Evolutionary conservation across 768 basidiomycete species (phyloP).

Genomic region (Crassisporium funariophilum): DNA sequence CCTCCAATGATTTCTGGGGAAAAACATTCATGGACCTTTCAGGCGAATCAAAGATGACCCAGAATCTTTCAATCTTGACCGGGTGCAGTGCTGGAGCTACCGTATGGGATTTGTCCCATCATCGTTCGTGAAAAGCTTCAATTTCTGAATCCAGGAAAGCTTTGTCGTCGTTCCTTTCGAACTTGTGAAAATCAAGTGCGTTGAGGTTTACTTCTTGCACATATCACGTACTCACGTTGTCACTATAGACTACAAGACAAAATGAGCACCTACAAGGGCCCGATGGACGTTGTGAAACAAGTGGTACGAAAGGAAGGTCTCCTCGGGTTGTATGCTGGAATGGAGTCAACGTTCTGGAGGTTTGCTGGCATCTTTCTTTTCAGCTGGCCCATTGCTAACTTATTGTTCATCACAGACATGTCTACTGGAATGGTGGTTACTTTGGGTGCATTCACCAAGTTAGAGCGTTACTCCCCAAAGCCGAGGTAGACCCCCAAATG

Average conservation of each 20-base stretch:
- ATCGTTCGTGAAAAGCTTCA: too few species aligned
- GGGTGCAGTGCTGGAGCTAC: slow-evolving; percentile 96
- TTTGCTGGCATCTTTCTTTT: slow-evolving; percentile 29
- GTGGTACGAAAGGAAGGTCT: slow-evolving; percentile 77
- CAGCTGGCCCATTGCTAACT: slow-evolving; percentile 3
- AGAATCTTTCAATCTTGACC: slow-evolving; percentile 82
- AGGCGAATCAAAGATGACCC: slow-evolving; percentile 86
- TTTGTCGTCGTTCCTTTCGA: slow-evolving; percentile 97
- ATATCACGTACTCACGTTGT: neutral
- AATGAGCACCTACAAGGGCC: slow-evolving; percentile 85
- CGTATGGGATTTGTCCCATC: slow-evolving; percentile 28
- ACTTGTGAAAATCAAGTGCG: slow-evolving; percentile 84
- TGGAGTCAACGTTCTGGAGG: slow-evolving; percentile 99
- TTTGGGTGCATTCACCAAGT: slow-evolving; percentile 93
- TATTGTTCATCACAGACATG: slow-evolving; percentile 48
- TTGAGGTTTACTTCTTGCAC: neutral
- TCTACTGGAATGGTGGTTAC: slow-evolving; percentile 96
- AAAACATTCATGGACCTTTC: slow-evolving; percentile 64
- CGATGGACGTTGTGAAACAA: slow-evolving; percentile 86
- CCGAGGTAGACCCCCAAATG: too few species aligned
- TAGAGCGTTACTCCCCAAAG: slow-evolving; percentile 75
- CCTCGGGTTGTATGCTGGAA: slow-evolving; percentile 87
- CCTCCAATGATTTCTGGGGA: slow-evolving; percentile 96
- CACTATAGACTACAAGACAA: slow-evolving; percentile 83
- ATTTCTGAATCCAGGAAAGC: slow-evolving; percentile 82